These are phyloP conservation scores for Vanrija pseudolonga DNA, from an alignment of 1,284 basidiomycete species.

Conservation along the genomic window DNA sequence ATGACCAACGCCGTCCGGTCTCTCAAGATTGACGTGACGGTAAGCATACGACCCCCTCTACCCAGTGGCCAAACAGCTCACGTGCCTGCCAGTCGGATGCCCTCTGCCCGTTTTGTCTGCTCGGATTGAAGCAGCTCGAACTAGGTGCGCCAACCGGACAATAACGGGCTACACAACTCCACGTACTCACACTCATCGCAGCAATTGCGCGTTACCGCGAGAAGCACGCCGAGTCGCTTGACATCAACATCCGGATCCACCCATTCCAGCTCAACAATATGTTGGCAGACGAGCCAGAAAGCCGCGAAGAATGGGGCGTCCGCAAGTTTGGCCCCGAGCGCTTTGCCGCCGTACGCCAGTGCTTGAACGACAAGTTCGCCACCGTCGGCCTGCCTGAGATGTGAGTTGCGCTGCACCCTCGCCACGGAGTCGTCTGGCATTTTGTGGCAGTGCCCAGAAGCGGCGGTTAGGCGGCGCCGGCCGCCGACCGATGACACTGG, in stretches of 20 bases:
- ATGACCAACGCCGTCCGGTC: conserved; percentile 3
- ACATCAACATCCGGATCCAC: conserved; percentile 33
- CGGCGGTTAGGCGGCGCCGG: too few relatives aligned
- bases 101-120: conserved; percentile 38
- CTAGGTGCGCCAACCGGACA: conserved; percentile 6
- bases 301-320: conserved; percentile 26
- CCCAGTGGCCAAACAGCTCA: background rate
- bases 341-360: conserved; percentile 26
- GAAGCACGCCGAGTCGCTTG: conserved; percentile 11
- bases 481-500: too few relatives aligned
- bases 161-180: background rate
- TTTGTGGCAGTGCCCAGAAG: too few relatives aligned
- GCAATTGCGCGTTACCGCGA: conserved; percentile 20
- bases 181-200: background rate
- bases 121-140: conserved; percentile 34
- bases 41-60: conserved; percentile 3
- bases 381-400: conserved; percentile 30
- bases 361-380: conserved; percentile 34
- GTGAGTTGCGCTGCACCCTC: too few relatives aligned
- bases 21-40: conserved; percentile 28
- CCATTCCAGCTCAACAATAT: conserved; percentile 36
- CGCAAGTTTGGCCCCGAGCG: conserved; percentile 41
- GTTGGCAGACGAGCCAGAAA: conserved; percentile 23
- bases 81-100: conserved; percentile 23
- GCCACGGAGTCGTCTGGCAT: conserved; percentile 24